These are phyloP conservation scores for Phlebiopsis flavidoalba DNA, from an alignment of 768 basidiomycete genomes.

Conservation along the genomic window DNA sequence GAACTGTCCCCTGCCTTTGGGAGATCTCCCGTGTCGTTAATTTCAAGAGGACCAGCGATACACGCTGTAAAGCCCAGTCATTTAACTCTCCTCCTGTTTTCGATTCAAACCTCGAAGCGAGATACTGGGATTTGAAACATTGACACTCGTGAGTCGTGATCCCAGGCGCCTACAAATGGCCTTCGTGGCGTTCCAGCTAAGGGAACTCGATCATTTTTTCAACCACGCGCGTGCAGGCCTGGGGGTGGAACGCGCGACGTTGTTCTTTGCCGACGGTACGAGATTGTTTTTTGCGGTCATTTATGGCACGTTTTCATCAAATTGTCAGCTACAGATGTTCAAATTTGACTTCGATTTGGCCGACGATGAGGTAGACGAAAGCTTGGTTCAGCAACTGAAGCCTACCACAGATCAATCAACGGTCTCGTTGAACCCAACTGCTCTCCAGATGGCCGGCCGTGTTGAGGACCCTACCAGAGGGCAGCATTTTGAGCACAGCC, in stretches of 20 bases:
- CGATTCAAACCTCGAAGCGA: no score
- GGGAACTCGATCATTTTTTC: not conserved
- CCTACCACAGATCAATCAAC: not conserved
- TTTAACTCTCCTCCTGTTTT: no score
- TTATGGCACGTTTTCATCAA: not conserved
- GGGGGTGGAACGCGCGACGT: not conserved
- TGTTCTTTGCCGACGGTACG: not conserved
- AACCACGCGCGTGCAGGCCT: not conserved
- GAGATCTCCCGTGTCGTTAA: no score
- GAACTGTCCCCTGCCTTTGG: no score
- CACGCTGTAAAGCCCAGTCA: no score
- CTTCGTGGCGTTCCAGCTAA: not conserved
- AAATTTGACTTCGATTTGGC: conserved; percentile 67
- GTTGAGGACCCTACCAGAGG: not conserved
- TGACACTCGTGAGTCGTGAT: no score
- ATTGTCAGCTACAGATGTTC: conserved; percentile 42
- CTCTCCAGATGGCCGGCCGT: no score
- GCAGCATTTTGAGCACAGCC: not conserved
- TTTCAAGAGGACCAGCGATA: no score
- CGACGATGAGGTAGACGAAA: conserved; percentile 31
- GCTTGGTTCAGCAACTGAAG: not conserved
- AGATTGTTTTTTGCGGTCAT: not conserved
- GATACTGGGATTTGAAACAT: no score
- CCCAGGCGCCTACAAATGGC: not conserved
- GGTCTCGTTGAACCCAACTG: not conserved